Evolutionary conservation across 163 green algal genomes (phyloP).

Genomic region (Volvox carteri): DNA sequence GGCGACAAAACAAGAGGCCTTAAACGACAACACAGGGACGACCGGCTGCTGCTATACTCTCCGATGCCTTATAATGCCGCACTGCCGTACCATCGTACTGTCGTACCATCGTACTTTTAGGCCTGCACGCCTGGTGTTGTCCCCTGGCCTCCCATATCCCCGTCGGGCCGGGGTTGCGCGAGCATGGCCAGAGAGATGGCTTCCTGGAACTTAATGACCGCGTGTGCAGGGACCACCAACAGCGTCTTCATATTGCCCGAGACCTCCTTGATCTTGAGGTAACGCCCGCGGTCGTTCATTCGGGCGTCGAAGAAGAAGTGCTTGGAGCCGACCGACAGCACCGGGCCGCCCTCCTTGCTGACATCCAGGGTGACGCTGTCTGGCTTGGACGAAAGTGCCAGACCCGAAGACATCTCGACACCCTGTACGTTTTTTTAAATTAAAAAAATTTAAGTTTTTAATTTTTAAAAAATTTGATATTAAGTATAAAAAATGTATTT

Average conservation of each 20-base stretch:
- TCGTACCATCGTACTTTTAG: no score
- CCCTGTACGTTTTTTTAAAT: no score
- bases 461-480: no score
- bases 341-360: constrained; percentile 58
- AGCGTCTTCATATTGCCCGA: constrained; percentile 65
- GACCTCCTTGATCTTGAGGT: constrained; percentile 64
- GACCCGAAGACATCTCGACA: constrained; percentile 43
- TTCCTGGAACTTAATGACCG: constrained; percentile 58
- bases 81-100: no score
- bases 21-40: no score
- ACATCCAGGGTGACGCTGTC: constrained; percentile 46
- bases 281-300: constrained; percentile 55
- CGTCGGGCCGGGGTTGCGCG: constrained; percentile 27
- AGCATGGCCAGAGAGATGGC: constrained; percentile 50
- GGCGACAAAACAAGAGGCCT: no score
- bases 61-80: no score
- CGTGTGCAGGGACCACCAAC: constrained; percentile 55
- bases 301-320: constrained; percentile 66
- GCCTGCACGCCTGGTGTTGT: background rate
- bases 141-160: background rate
- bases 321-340: constrained; percentile 63
- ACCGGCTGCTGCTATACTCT: no score
- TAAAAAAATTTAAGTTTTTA: no score
- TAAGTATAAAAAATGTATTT: no score
- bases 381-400: constrained; percentile 32